Evolutionary conservation across 306 rosid genomes (phyloP).

Genomic region (Sechiopsis laciniata): DNA sequence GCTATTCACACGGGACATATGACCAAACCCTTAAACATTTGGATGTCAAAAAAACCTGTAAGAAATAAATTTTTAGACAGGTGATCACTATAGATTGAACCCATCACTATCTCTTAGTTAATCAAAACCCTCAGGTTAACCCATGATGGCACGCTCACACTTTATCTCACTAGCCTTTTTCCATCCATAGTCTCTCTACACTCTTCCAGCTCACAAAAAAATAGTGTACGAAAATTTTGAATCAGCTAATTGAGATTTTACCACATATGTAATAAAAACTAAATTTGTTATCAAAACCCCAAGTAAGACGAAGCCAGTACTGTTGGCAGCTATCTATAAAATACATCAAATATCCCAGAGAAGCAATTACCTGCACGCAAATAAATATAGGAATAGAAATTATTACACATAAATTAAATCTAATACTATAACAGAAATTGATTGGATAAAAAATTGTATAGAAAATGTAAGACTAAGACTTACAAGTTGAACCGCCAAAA

Average conservation of each 20-base stretch:
- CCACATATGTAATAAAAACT: constrained; percentile 93
- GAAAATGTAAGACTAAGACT: constrained; percentile 40
- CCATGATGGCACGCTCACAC: too few relatives aligned
- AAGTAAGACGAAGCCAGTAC: constrained; percentile 78
- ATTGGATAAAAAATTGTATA: constrained; percentile 3
- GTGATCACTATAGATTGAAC: too few relatives aligned
- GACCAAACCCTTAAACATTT: too few relatives aligned
- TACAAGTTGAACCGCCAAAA: constrained; percentile 88
- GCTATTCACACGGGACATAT: too few relatives aligned
- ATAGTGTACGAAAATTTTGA: not conserved
- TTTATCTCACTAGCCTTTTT: not conserved
- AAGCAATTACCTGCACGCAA: constrained; percentile 64
- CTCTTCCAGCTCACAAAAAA: not conserved
- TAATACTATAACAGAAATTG: constrained; percentile 3
- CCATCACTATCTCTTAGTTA: too few relatives aligned
- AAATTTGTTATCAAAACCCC: constrained; percentile 75
- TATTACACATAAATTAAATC: constrained; percentile 15
- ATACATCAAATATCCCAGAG: constrained; percentile 74
- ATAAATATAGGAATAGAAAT: constrained; percentile 15
- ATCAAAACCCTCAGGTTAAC: too few relatives aligned
- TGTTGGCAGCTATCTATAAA: constrained; percentile 74
- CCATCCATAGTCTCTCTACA: not conserved
- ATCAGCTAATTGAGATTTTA: constrained; percentile 32
- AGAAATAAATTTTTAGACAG: not conserved
- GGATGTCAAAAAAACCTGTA: too few relatives aligned